Conservation (phyloP, 2,329 filamentous ascomycete species). For the Cercospora sesami region DNA sequence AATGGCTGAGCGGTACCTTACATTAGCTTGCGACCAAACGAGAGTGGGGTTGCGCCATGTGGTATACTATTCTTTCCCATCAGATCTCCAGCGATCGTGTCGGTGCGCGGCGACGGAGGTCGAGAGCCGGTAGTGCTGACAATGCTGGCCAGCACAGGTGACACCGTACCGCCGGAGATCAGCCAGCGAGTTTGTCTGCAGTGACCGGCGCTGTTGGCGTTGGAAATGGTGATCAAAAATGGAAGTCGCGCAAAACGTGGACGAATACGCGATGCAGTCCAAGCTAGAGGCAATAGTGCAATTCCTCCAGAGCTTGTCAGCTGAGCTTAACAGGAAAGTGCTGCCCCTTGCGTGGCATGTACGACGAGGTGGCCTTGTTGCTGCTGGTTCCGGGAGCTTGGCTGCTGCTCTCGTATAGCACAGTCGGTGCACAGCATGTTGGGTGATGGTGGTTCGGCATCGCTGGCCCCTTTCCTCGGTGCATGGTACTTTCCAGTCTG, state of each 20-base stretch:
- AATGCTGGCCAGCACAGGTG: neutral
- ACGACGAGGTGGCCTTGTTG: neutral
- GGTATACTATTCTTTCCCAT: conserved; percentile 1
- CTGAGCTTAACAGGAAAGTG: conserved; percentile 2
- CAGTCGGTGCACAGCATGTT: neutral
- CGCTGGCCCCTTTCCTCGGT: neutral
- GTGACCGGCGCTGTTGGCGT: neutral
- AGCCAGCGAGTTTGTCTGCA: neutral
- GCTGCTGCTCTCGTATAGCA: neutral
- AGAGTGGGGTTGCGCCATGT: conserved; percentile 4
- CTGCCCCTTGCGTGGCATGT: neutral
- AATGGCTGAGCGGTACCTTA: conserved; percentile 1
- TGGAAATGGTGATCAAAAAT: neutral
- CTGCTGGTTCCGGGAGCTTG: neutral
- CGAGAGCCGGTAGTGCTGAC: conserved; percentile 9
- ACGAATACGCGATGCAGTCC: neutral
- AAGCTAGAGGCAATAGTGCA: conserved; percentile 5
- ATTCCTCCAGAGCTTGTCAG: conserved; percentile 9
- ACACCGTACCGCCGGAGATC: conserved; percentile 1
- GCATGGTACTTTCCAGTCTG: neutral
- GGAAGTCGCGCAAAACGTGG: neutral
- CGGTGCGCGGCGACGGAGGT: neutral
- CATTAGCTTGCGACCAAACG: conserved; percentile 9
- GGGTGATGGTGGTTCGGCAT: neutral
- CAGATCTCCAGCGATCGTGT: neutral